Percentiles rank a stretch among this genome's conserved stretches.
These are phyloP conservation scores for Torrubiella hemipterigena DNA, from an alignment of 2,329 filamentous ascomycete species.

Conservation along the genomic window DNA sequence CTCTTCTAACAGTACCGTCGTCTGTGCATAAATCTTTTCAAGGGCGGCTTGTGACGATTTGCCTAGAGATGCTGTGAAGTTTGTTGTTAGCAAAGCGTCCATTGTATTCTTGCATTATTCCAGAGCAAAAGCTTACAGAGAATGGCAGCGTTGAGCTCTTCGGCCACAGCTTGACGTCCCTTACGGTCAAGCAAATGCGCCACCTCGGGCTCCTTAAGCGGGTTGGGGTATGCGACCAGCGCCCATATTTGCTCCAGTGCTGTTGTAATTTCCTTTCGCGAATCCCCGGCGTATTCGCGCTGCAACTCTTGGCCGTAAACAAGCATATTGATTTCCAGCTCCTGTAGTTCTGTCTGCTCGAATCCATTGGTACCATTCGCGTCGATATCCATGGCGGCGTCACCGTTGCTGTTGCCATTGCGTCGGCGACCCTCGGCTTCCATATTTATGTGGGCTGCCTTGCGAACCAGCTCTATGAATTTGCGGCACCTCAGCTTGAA, in stretches of 20 bases:
- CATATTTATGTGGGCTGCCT: slow-evolving; percentile 52
- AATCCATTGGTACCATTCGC: slow-evolving; percentile 40
- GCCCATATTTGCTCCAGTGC: slow-evolving; percentile 78
- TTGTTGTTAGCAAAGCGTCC: no score
- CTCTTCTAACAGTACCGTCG: slow-evolving; percentile 73
- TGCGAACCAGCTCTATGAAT: slow-evolving; percentile 88
- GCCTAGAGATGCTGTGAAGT: slow-evolving; percentile 62
- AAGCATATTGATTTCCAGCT: slow-evolving; percentile 57
- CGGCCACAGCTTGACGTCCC: slow-evolving; percentile 68
- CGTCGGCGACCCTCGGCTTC: slow-evolving; percentile 29
- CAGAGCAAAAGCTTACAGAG: slow-evolving; percentile 73
- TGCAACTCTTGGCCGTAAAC: slow-evolving; percentile 70
- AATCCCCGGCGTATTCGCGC: slow-evolving; percentile 63
- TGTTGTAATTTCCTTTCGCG: slow-evolving; percentile 56
- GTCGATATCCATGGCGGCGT: slow-evolving; percentile 43
- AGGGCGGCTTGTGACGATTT: slow-evolving; percentile 80
- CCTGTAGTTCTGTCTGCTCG: slow-evolving; percentile 32
- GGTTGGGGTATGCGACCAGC: slow-evolving; percentile 75
- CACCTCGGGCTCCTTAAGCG: slow-evolving; percentile 60
- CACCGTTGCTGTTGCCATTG: slow-evolving; percentile 26
- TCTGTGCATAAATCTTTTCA: slow-evolving; percentile 78
- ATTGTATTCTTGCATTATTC: no score
- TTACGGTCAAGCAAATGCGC: slow-evolving; percentile 65
- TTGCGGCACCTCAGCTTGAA: slow-evolving; percentile 83
- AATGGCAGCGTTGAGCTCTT: slow-evolving; percentile 90